Evolutionary conservation across 1,139 yeast genomes (phyloP), one percentile per base, ranked within the genome.

Genomic region (Hansenula sp.): DNA sequence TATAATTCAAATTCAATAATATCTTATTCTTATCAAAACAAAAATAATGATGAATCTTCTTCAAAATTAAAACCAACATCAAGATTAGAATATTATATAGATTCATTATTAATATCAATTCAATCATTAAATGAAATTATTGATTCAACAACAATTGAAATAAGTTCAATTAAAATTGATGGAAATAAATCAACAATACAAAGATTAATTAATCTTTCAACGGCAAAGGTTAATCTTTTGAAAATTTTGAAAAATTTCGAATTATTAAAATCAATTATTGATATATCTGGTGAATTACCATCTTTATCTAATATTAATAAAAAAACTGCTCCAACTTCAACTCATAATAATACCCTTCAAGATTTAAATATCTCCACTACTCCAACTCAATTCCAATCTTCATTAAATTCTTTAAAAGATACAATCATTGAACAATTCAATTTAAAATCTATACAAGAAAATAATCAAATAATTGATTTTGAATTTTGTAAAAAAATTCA

Each of bases 1-100:
- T 71, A 73, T 40, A 65, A 58, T 17, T 62, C 75, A 16, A 65
- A 74, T 17, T 61, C 71, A 3, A 61, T 71, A 18, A 66, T 72
- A 5, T 64, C 74, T 18, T 62, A 66, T 46, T 51, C 60, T 2
- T 52, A 55, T 34, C 53, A 52, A 16, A 41, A 49, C 1, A 35
- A 41, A 5, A 32, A 28, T 18, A 36, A 36, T 18, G 38, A 33
- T 18, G 42, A 47, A 28, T 28, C 46, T 9, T 36, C 43, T 17
- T 48, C 52, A 9, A 53, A 53, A 19, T 36, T 61, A 17, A 61
- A 59, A 24, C 69, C 72, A 7, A 63, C 70, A 25, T 76, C 84
- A 10, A 68, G 87, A 49, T 61, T 84, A 41, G 84, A 82, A 52
- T 83, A 83, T 58, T 82, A 81, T 55, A 64, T 81, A 34, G 82